These are phyloP conservation scores for Phytopythium ostracodes DNA, from an alignment of 352 stramenopile genomes.

Conservation along the genomic window DNA sequence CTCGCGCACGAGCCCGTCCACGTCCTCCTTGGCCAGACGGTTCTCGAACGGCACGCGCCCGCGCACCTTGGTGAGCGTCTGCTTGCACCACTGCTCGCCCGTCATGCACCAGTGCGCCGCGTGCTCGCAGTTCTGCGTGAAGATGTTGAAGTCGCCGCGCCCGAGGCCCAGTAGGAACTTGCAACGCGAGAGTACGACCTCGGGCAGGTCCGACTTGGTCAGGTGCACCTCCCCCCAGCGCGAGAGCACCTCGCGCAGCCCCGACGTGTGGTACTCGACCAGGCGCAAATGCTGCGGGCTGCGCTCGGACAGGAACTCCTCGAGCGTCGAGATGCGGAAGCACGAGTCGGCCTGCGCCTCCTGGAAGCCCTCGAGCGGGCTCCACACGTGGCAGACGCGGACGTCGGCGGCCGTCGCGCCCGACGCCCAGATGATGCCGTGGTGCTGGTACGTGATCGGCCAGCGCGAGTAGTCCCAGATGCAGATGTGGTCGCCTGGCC, in stretches of 20 bases:
- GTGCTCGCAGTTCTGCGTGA: slow-evolving; percentile 87
- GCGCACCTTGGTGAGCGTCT: slow-evolving; percentile 68
- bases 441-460: slow-evolving; percentile 84
- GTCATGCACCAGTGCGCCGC: slow-evolving; percentile 88
- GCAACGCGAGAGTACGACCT: slow-evolving; percentile 79
- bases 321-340: slow-evolving; percentile 82
- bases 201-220: slow-evolving; percentile 74
- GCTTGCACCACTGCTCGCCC: slow-evolving; percentile 87
- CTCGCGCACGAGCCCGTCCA: slow-evolving; percentile 62
- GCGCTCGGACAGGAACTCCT: slow-evolving; percentile 75
- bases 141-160: slow-evolving; percentile 83
- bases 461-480: slow-evolving; percentile 87
- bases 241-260: slow-evolving; percentile 69
- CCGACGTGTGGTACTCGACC: slow-evolving; percentile 85
- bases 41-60: slow-evolving; percentile 80
- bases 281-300: slow-evolving; percentile 60
- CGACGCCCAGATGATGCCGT: slow-evolving; percentile 83
- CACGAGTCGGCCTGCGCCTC: slow-evolving; percentile 83
- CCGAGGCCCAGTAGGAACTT: slow-evolving; percentile 79
- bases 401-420: slow-evolving; percentile 57
- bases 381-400: slow-evolving; percentile 84
- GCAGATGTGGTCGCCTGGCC: slow-evolving; percentile 77
- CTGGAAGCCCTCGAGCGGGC: slow-evolving; percentile 61
- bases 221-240: slow-evolving; percentile 85
- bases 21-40: slow-evolving; percentile 63